These are phyloP conservation scores for Hanseniaspora meyeri DNA, from an alignment of 805 yeast species.

Conservation along the genomic window DNA sequence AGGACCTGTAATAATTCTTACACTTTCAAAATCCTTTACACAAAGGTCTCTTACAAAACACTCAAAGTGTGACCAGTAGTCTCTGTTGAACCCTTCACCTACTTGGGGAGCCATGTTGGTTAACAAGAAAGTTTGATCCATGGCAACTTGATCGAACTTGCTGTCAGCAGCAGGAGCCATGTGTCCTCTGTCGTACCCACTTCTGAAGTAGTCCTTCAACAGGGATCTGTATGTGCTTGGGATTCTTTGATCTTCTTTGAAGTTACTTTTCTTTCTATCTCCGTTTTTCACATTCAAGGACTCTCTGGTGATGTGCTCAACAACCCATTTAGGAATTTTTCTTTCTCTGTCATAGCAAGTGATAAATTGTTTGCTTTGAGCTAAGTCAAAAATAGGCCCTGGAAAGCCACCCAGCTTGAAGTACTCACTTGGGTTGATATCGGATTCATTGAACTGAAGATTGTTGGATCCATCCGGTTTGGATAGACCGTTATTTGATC, in stretches of 20 bases:
- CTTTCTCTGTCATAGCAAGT: conserved; percentile 77
- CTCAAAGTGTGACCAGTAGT: conserved; percentile 96
- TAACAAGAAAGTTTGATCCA: conserved; percentile 86
- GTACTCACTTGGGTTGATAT: conserved; percentile 62
- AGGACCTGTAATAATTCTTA: conserved; percentile 88
- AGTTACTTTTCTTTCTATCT: conserved; percentile 69
- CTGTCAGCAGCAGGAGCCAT: conserved; percentile 98
- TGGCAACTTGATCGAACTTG: conserved; percentile 74
- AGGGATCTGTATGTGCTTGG: conserved; percentile 67
- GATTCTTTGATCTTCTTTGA: conserved; percentile 73
- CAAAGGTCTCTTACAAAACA: conserved; percentile 74
- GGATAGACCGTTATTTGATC: not conserved
- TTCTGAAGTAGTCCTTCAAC: conserved; percentile 77
- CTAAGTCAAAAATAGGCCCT: conserved; percentile 82
- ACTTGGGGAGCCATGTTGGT: conserved; percentile 95
- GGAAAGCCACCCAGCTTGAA: conserved; percentile 82
- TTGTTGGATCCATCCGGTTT: conserved; percentile 13
- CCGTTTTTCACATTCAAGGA: conserved; percentile 45
- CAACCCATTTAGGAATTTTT: conserved; percentile 73
- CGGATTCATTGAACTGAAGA: conserved; percentile 14
- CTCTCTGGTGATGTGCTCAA: conserved; percentile 75
- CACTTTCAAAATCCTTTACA: conserved; percentile 46
- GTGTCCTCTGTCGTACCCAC: conserved; percentile 95
- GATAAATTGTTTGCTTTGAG: conserved; percentile 60
- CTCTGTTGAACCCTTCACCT: conserved; percentile 94